Conservation (phyloP, 164 flowering plant species). For the Tinospora cordifolia region DNA sequence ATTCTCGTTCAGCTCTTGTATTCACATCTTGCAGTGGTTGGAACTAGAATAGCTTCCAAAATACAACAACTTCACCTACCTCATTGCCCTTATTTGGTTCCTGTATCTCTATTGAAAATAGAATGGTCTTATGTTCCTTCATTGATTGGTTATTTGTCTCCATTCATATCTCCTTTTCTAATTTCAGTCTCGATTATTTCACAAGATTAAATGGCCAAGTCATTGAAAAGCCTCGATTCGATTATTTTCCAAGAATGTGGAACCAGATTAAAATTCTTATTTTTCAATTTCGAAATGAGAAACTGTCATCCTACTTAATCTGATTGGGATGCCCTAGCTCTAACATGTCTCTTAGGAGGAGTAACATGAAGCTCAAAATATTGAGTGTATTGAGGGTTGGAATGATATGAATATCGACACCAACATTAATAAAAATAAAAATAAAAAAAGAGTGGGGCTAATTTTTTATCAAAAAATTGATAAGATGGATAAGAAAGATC, state of each 20-base stretch:
- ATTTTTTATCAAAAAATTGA: no score
- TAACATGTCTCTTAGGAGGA: no score
- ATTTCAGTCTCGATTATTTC: conserved; percentile 1
- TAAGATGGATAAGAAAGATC: no score
- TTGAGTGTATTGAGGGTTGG: no score
- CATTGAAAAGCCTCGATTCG: conserved; percentile 7
- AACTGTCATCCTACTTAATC: no score
- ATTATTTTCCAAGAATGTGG: conserved; percentile 4
- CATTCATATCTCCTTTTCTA: not conserved
- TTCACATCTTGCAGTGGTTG: conserved; percentile 1
- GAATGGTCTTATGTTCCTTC: not conserved
- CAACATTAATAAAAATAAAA: no score
- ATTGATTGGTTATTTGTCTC: not conserved
- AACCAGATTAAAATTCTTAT: no score
- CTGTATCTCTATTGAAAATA: conserved; percentile 1
- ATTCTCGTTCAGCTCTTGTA: not conserved
- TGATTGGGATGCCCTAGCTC: no score
- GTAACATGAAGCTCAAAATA: no score
- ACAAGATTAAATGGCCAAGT: conserved; percentile 9
- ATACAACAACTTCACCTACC: conserved; percentile 6
- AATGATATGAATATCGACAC: no score
- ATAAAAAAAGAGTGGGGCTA: no score
- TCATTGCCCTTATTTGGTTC: conserved; percentile 2
- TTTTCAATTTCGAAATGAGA: no score
- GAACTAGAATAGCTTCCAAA: not conserved